Evolutionary conservation across 805 yeast genomes (phyloP).

Genomic region (Jamesozyma piceae): DNA sequence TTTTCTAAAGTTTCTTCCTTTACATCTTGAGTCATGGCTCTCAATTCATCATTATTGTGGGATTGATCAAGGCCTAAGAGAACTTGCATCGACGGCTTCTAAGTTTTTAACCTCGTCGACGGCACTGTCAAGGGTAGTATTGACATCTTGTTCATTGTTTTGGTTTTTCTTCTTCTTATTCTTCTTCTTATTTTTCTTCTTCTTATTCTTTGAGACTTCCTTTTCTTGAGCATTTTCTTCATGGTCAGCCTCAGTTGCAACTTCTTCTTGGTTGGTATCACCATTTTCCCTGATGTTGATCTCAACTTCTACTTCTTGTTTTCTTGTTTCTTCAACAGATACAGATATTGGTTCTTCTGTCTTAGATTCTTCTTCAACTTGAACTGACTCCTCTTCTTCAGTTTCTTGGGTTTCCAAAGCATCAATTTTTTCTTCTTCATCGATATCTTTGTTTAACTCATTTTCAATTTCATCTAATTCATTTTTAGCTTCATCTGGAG

Average conservation of each 20-base stretch:
- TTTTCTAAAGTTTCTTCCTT: conserved; percentile 17
- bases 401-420: background rate
- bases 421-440: conserved; percentile 1
- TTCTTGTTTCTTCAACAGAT: conserved; percentile 19
- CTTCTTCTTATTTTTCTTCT: conserved; percentile 26
- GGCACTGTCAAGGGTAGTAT: conserved; percentile 1
- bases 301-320: conserved; percentile 6
- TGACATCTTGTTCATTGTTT: conserved; percentile 1
- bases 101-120: conserved; percentile 10
- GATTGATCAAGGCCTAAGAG: conserved; percentile 26
- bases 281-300: conserved; percentile 4
- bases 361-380: background rate
- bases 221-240: conserved; percentile 19
- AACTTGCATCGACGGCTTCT: conserved; percentile 13
- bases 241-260: too few relatives aligned
- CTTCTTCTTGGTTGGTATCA: conserved; percentile 28
- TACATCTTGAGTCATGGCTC: conserved; percentile 17
- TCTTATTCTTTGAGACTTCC: conserved; percentile 12
- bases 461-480: conserved; percentile 4
- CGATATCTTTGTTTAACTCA: conserved; percentile 3
- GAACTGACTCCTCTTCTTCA: background rate
- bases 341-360: conserved; percentile 20
- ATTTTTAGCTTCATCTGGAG: conserved; percentile 6
- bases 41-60: conserved; percentile 11
- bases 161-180: conserved; percentile 20